Base-by-base conservation (phyloP, 352 stramenopile species). In the Phytophthora aleatoria region DNA sequence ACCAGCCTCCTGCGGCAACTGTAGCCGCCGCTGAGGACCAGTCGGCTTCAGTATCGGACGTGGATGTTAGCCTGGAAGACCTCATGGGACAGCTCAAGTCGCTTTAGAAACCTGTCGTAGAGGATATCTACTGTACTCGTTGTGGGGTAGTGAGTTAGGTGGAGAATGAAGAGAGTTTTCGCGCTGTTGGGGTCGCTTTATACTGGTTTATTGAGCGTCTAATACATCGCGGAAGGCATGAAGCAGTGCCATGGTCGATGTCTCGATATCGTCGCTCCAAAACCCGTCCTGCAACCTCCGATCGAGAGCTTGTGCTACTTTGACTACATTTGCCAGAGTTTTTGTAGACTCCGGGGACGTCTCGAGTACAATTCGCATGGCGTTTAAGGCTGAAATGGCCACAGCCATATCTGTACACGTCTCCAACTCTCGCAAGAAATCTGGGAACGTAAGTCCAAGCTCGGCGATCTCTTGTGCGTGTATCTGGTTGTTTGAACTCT, bases 81-180 rank as follows among this genome's bases (percentile, higher is more conserved):
- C 76, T 94, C 30, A 94, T 94, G 85, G 77, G 74, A 11, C 85
- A 94, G 67, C 73, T 94, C 52, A 83, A 92, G 61, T 85, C 83
- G 28, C 48, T 93, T 54, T 89, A 85, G 62, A 61, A 54, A 44
- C 20, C 5, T 15, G 16, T 38, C 33, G 33, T 38, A 10, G 33
- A 38, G 33, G 33, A 10, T 38, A 12, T 13, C 33, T 13, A 38
- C 8, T 38, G 9, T 9, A 9, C 11, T 36, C 20, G 45, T 24
- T 58, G 28, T 47, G 45, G 31, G 42, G 54, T 53, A 55, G 39
- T 52, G 39, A 56, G 45, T 57, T 67, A 61, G 55, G 58, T 59
- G 51, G 47, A 50, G 53, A 61, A 61, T 60, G 53, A 61, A 50
- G 30, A 41, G 58, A 59, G 41, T 45, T 55, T 20, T 43, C 24